These are phyloP conservation scores for Coniferiporia weirii DNA, from an alignment of 1,284 basidiomycete genomes.

Conservation along the genomic window DNA sequence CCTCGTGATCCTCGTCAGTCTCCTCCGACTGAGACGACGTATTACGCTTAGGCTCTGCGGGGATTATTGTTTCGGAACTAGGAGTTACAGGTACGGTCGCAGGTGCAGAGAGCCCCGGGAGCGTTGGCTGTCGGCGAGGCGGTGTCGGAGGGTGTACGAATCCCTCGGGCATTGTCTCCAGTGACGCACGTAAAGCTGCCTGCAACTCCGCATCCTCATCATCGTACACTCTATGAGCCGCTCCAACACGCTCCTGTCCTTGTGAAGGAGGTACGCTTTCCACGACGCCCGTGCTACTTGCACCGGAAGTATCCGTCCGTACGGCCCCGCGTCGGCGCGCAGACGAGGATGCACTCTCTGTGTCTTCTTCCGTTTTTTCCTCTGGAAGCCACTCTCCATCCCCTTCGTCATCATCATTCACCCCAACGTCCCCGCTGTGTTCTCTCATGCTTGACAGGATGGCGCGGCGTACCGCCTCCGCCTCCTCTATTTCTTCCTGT, in stretches of 20 bases:
- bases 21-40: slow-evolving; percentile 25
- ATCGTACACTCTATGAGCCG: slow-evolving; percentile 55
- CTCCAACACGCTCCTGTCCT: slow-evolving; percentile 14
- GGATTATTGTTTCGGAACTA: slow-evolving; percentile 14
- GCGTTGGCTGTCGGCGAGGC: slow-evolving; percentile 24
- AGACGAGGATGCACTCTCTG: slow-evolving; percentile 12
- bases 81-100: slow-evolving; percentile 22
- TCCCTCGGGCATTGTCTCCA: slow-evolving; percentile 60
- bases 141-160: slow-evolving; percentile 36
- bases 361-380: slow-evolving; percentile 21
- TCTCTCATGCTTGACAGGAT: slow-evolving; percentile 56
- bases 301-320: not conserved
- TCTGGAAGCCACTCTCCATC: slow-evolving; percentile 29
- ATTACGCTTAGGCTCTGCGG: slow-evolving; percentile 10
- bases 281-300: slow-evolving; percentile 13
- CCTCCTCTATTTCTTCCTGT: slow-evolving; percentile 44
- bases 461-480: slow-evolving; percentile 54
- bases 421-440: slow-evolving; percentile 15
- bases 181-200: slow-evolving; percentile 78
- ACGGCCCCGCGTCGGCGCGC: slow-evolving; percentile 10
- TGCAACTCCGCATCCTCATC: slow-evolving; percentile 85
- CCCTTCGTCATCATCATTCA: slow-evolving; percentile 21
- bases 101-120: slow-evolving; percentile 6
- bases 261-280: slow-evolving; percentile 4
- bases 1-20: slow-evolving; percentile 25